Evolutionary conservation across 1,284 basidiomycete species (phyloP).

Genomic region (Cutaneotrichosporon cyanovorans): DNA sequence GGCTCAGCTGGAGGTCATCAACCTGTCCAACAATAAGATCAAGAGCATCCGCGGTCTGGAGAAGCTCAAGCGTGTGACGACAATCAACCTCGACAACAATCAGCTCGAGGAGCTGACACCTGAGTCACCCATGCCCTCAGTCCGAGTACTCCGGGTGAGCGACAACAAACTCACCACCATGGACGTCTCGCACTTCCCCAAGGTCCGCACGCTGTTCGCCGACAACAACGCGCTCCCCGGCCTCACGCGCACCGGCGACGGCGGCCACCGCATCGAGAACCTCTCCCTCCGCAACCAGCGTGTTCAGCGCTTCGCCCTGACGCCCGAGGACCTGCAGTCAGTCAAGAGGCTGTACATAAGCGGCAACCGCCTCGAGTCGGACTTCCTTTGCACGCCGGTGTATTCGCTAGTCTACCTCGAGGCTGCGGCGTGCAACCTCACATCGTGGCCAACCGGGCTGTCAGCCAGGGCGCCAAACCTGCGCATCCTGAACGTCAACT

Average conservation of each 20-base stretch:
- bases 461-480: slow-evolving; percentile 70
- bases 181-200: slow-evolving; percentile 60
- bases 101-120: slow-evolving; percentile 33
- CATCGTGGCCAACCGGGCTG: slow-evolving; percentile 62
- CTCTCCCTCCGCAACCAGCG: slow-evolving; percentile 84
- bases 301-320: slow-evolving; percentile 32
- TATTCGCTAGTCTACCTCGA: slow-evolving; percentile 91
- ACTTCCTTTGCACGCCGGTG: slow-evolving; percentile 53
- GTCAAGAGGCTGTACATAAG: slow-evolving; percentile 90
- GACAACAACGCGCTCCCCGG: slow-evolving; percentile 70
- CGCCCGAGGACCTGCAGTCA: slow-evolving; percentile 70
- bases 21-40: slow-evolving; percentile 72
- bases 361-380: slow-evolving; percentile 48
- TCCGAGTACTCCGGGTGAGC: slow-evolving; percentile 80
- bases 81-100: slow-evolving; percentile 77
- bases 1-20: slow-evolving; percentile 72
- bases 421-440: slow-evolving; percentile 80
- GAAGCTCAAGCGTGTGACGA: slow-evolving; percentile 57
- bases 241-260: slow-evolving; percentile 48
- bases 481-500: slow-evolving; percentile 87
- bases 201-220: slow-evolving; percentile 81
- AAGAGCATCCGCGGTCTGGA: slow-evolving; percentile 56
- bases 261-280: slow-evolving; percentile 70
- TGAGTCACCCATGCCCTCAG: slow-evolving; percentile 51
- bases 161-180: slow-evolving; percentile 68